phyloP scores from a whole-genome alignment of 2,329 filamentous ascomycete species.

The Ophiostoma ulmi region DNA sequence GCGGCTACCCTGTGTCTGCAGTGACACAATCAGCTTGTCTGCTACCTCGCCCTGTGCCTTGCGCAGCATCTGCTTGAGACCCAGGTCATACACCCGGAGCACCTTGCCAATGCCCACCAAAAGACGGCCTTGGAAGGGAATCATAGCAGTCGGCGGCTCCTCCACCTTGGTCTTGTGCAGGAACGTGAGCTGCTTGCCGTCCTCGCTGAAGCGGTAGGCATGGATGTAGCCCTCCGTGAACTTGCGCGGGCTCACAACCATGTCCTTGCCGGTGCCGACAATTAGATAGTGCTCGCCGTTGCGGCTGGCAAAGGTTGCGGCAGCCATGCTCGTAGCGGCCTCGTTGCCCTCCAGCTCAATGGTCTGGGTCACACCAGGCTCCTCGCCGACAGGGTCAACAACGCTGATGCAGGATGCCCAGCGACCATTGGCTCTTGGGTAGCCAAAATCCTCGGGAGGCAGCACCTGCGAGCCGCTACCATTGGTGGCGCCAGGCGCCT shows the following conservation, averaged over 20 bases:
- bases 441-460: slow-evolving; percentile 79
- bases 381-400: slow-evolving; percentile 73
- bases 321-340: slow-evolving; percentile 77
- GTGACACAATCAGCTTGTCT: slow-evolving; percentile 75
- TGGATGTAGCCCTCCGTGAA: slow-evolving; percentile 80
- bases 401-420: slow-evolving; percentile 97
- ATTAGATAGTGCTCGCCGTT: slow-evolving; percentile 87
- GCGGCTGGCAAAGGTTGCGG: slow-evolving; percentile 81
- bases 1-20: slow-evolving; percentile 85
- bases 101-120: slow-evolving; percentile 79
- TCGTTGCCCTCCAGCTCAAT: slow-evolving; percentile 86
- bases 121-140: slow-evolving; percentile 88
- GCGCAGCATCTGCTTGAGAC: slow-evolving; percentile 84
- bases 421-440: slow-evolving; percentile 73
- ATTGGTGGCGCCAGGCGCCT: slow-evolving; percentile 65
- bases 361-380: slow-evolving; percentile 64
- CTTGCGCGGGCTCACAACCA: slow-evolving; percentile 70
- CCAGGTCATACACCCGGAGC: slow-evolving; percentile 84
- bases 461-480: slow-evolving; percentile 63
- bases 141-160: slow-evolving; percentile 79
- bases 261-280: slow-evolving; percentile 88
- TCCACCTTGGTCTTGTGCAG: slow-evolving; percentile 95
- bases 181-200: slow-evolving; percentile 84
- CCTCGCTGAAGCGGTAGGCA: slow-evolving; percentile 82
- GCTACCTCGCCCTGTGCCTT: slow-evolving; percentile 81